Percentiles rank a stretch among this genome's conserved stretches.
phyloP scores from a whole-genome alignment of 495 filamentous ascomycete species.

The Talaromyces proteolyticus region DNA sequence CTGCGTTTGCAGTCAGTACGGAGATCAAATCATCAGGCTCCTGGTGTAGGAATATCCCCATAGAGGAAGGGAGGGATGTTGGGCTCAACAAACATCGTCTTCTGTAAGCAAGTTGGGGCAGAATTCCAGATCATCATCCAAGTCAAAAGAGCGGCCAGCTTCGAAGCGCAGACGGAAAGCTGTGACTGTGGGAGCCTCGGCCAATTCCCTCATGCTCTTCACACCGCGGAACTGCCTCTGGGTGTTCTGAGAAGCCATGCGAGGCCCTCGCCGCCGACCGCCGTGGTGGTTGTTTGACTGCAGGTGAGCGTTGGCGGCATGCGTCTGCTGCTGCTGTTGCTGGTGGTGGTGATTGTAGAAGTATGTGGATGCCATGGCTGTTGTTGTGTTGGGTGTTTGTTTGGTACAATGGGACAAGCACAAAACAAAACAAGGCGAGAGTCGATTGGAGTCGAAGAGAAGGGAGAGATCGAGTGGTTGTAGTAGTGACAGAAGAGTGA shows the following conservation, averaged over 20 bases:
- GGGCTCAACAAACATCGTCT: slow-evolving; percentile 73
- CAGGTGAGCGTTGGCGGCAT: slow-evolving; percentile 38
- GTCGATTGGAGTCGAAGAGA: slow-evolving; percentile 15
- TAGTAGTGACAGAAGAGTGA: slow-evolving; percentile 13
- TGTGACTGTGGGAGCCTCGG: slow-evolving; percentile 65
- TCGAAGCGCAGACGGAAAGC: slow-evolving; percentile 83
- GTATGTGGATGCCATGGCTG: slow-evolving; percentile 54
- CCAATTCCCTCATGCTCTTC: slow-evolving; percentile 82
- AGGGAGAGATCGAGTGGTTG: slow-evolving; percentile 19
- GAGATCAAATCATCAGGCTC: no score
- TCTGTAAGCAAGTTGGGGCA: slow-evolving; percentile 91
- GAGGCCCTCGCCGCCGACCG: slow-evolving; percentile 81
- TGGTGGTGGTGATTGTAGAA: slow-evolving; percentile 60
- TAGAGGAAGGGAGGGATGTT: background rate
- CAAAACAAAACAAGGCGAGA: slow-evolving; percentile 19
- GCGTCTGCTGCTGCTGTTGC: slow-evolving; percentile 49
- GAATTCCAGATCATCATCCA: slow-evolving; percentile 96
- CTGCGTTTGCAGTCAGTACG: slow-evolving; percentile 34
- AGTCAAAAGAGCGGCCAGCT: slow-evolving; percentile 88
- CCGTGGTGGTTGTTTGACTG: slow-evolving; percentile 73
- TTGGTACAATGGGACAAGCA: slow-evolving; percentile 15
- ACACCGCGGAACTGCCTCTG: slow-evolving; percentile 81
- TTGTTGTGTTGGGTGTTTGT: background rate
- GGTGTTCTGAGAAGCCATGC: slow-evolving; percentile 72
- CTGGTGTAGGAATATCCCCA: background rate